Conservation (phyloP, 257 asterid genomes). For the Nicotiana sylvestris region DNA sequence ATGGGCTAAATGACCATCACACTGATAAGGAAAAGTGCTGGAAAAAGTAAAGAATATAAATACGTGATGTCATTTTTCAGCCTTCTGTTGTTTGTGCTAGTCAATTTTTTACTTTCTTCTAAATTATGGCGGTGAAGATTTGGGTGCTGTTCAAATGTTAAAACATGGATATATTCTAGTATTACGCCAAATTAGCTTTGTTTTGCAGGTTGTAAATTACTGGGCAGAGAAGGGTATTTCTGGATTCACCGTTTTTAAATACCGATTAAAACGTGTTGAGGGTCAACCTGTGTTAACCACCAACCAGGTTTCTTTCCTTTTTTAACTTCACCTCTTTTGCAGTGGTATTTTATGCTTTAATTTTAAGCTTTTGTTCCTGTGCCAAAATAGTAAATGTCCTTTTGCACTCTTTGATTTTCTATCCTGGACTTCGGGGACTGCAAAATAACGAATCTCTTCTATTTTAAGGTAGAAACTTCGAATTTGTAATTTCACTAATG, state of each 20-base stretch:
- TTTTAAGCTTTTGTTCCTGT: not conserved
- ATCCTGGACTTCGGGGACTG: not conserved
- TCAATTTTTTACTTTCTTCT: not conserved
- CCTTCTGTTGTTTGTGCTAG: not conserved
- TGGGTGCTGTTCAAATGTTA: not conserved
- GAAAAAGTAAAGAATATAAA: not conserved
- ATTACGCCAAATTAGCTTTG: not conserved
- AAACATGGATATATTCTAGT: not conserved
- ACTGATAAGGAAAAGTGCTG: not conserved
- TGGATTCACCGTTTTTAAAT: slow-evolving; percentile 78
- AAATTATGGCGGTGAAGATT: not conserved
- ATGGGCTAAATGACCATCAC: not conserved
- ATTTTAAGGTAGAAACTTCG: not conserved
- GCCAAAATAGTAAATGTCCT: not conserved
- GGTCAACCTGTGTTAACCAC: slow-evolving; percentile 83
- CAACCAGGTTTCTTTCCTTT: slow-evolving; percentile 46
- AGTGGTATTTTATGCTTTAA: not conserved
- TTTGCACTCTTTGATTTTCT: not conserved
- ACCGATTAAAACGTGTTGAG: slow-evolving; percentile 56
- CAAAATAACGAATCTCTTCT: not conserved
- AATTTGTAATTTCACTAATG: not conserved
- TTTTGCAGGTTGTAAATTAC: slow-evolving; percentile 54
- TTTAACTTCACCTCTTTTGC: not conserved
- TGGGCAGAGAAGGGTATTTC: slow-evolving; percentile 93
- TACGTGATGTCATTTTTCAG: not conserved